Evolutionary conservation across 768 basidiomycete species (phyloP).

Genomic region (Hygrocybe coccinea): DNA sequence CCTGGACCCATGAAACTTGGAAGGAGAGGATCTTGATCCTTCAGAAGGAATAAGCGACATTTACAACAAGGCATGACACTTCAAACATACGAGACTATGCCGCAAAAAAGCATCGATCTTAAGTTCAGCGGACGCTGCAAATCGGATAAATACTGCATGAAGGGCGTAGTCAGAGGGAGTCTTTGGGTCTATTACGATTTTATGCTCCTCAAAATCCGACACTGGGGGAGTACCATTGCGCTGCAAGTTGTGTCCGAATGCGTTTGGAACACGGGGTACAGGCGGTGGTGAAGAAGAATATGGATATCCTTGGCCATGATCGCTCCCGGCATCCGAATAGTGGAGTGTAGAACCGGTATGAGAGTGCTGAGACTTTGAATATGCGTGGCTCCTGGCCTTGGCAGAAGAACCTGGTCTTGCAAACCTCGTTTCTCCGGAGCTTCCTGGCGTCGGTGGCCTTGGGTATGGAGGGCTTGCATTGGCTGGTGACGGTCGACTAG

Average conservation of each 20-base stretch:
- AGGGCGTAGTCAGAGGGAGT: constrained; percentile 86
- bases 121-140: constrained; percentile 71
- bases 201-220: constrained; percentile 61
- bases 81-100: constrained; percentile 55
- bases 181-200: constrained; percentile 63
- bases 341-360: constrained; percentile 72
- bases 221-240: constrained; percentile 50
- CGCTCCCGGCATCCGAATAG: constrained; percentile 66
- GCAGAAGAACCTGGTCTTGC: constrained; percentile 30
- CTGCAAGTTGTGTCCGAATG: constrained; percentile 39
- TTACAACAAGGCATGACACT: background rate
- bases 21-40: constrained; percentile 71
- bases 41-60: background rate
- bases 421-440: constrained; percentile 38
- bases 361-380: constrained; percentile 72
- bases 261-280: constrained; percentile 70
- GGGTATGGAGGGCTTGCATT: constrained; percentile 48
- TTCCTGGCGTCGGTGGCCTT: constrained; percentile 56
- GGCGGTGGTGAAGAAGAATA: constrained; percentile 67
- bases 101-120: constrained; percentile 76
- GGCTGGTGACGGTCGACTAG: constrained; percentile 30
- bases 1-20: constrained; percentile 64
- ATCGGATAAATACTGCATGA: constrained; percentile 83
- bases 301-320: constrained; percentile 47
- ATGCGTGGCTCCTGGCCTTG: constrained; percentile 53